phyloP scores from a whole-genome alignment of 1,284 basidiomycete species.

The Pseudozyma thailandica region DNA sequence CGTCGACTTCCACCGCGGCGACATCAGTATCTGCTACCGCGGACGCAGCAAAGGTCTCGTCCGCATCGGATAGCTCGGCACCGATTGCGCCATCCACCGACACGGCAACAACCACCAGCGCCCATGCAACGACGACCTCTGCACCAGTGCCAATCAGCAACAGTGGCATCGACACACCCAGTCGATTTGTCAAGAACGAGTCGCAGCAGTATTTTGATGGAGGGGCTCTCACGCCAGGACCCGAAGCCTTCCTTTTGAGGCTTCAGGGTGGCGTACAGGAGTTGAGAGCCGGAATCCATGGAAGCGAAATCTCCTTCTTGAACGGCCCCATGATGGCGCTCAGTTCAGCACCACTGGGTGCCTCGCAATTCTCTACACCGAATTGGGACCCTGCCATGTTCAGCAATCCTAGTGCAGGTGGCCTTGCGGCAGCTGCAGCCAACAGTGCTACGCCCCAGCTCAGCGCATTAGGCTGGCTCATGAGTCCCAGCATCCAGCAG shows the following conservation, averaged over 20 bases:
- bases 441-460: conserved; percentile 32
- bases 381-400: conserved; percentile 47
- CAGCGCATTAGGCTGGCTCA: conserved; percentile 54
- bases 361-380: conserved; percentile 38
- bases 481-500: conserved; percentile 59
- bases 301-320: conserved; percentile 52
- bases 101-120: conserved; percentile 5
- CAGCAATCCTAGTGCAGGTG: conserved; percentile 25
- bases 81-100: conserved; percentile 7
- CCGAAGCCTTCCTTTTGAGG: conserved; percentile 59
- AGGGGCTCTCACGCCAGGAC: conserved; percentile 58
- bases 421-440: conserved; percentile 24
- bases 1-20: conserved; percentile 8
- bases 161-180: conserved; percentile 45
- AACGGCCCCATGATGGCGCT: conserved; percentile 33
- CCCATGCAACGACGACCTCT: conserved; percentile 16
- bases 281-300: conserved; percentile 56
- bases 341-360: conserved; percentile 27
- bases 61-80: conserved; percentile 9
- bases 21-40: conserved; percentile 9
- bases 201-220: conserved; percentile 56
- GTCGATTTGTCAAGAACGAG: conserved; percentile 50
- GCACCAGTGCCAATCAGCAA: conserved; percentile 26
- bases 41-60: background rate
- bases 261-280: conserved; percentile 59